phyloP scores from a whole-genome alignment of 2,329 filamentous ascomycete genomes.

The Colletotrichum cereale region DNA sequence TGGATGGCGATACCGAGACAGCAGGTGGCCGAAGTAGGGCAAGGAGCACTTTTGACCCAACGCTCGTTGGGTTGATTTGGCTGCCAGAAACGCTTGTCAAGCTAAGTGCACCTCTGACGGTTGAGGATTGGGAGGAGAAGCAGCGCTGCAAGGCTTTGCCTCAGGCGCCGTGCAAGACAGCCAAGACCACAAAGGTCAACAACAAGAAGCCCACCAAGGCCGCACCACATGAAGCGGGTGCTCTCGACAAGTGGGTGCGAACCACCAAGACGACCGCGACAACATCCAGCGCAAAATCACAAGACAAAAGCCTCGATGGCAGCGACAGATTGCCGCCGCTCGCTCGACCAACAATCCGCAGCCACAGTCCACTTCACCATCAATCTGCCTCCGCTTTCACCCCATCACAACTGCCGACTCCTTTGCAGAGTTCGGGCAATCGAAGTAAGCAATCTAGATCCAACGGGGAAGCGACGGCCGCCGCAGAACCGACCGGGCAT shows the following conservation, averaged over 20 bases:
- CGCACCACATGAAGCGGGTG: slow-evolving; percentile 45
- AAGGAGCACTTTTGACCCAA: slow-evolving; percentile 72
- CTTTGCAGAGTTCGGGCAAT: slow-evolving; percentile 34
- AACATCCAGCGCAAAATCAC: neutral
- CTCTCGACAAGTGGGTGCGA: slow-evolving; percentile 57
- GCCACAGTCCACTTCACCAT: neutral
- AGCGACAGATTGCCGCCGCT: neutral
- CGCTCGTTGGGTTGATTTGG: slow-evolving; percentile 65
- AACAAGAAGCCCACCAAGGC: slow-evolving; percentile 42
- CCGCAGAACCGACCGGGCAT: slow-evolving; percentile 43
- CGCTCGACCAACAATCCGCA: neutral
- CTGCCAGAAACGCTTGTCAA: slow-evolving; percentile 50
- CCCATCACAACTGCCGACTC: slow-evolving; percentile 12
- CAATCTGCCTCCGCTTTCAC: neutral
- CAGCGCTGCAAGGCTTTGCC: slow-evolving; percentile 46
- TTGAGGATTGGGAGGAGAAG: slow-evolving; percentile 44
- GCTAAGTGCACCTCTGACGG: slow-evolving; percentile 41
- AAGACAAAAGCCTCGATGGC: neutral
- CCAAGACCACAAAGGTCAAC: slow-evolving; percentile 39
- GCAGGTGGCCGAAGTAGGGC: slow-evolving; percentile 27
- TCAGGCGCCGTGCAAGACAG: slow-evolving; percentile 39
- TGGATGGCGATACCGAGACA: slow-evolving; percentile 45
- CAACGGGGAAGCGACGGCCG: slow-evolving; percentile 42
- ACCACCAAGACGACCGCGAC: slow-evolving; percentile 51
- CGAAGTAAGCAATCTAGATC: slow-evolving; percentile 50